phyloP scores from a whole-genome alignment of 1,284 basidiomycete genomes.

The Cryptococcus sp. region DNA sequence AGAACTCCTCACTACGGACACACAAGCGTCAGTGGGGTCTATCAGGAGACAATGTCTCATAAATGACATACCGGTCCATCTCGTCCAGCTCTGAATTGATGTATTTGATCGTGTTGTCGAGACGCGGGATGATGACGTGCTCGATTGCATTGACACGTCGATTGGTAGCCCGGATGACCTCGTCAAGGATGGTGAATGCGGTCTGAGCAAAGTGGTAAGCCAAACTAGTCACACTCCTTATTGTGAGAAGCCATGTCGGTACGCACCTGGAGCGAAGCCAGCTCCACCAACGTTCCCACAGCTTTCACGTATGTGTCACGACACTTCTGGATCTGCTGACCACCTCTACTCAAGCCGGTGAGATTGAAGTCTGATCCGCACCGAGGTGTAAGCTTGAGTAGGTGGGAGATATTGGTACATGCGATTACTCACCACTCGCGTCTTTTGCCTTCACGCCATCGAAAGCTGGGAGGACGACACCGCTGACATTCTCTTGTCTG shows the following conservation, averaged over 20 bases:
- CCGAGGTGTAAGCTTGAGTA: not conserved
- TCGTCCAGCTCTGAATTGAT: conserved; percentile 96
- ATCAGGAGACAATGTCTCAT: not conserved
- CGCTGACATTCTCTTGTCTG: conserved; percentile 97
- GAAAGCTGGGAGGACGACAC: conserved; percentile 95
- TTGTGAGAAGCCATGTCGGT: not conserved
- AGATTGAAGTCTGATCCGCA: conserved; percentile 82
- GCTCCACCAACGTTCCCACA: conserved; percentile 92
- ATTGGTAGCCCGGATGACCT: conserved; percentile 98
- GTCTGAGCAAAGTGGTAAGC: conserved; percentile 61
- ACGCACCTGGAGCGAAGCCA: conserved; percentile 75
- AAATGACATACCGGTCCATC: conserved; percentile 72
- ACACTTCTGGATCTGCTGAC: conserved; percentile 90
- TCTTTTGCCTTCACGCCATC: conserved; percentile 77
- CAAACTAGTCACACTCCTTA: not conserved
- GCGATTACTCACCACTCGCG: conserved; percentile 64
- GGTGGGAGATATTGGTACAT: not conserved
- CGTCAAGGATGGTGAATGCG: conserved; percentile 97
- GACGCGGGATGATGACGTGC: conserved; percentile 90
- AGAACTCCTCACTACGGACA: conserved; percentile 75
- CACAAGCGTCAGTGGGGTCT: not conserved
- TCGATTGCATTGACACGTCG: conserved; percentile 98
- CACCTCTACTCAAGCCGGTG: conserved; percentile 95
- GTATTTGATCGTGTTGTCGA: conserved; percentile 98
- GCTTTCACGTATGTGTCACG: conserved; percentile 97